Conservation (phyloP, 163 green algal genomes). For the Chlorella variabilis region DNA sequence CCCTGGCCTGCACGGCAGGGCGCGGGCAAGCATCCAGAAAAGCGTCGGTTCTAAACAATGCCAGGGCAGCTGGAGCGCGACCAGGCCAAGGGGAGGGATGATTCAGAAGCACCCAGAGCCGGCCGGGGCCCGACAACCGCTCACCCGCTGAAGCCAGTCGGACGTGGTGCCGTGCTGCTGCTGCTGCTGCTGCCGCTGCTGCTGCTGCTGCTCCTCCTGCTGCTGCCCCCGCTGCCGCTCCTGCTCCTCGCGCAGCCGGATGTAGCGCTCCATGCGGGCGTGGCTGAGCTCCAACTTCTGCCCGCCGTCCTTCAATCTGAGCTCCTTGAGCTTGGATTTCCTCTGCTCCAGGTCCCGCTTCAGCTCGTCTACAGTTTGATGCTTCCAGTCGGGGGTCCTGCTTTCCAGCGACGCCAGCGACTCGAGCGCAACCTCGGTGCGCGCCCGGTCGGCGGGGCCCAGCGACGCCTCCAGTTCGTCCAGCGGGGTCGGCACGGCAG, state of each 20-base stretch:
- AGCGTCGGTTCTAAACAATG: no score
- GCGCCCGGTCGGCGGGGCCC: not conserved
- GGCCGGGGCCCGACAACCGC: no score
- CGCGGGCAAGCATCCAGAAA: not conserved
- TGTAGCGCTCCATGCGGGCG: slow-evolving; percentile 8
- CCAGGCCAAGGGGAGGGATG: no score
- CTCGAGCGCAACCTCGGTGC: not conserved
- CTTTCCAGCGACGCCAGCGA: not conserved
- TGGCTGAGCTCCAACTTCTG: not conserved
- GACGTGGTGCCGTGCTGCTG: no score
- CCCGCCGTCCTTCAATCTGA: not conserved
- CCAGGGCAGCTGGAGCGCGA: no score
- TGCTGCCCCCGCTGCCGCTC: not conserved
- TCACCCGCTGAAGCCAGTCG: not conserved
- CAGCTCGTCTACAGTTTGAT: not conserved
- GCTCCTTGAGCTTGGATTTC: not conserved
- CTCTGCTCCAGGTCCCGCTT: not conserved
- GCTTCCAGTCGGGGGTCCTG: not conserved
- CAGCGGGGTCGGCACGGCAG: not conserved
- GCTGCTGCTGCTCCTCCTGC: not conserved
- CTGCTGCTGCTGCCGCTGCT: no score
- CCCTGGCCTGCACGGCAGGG: not conserved
- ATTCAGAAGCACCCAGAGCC: no score
- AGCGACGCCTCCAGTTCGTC: not conserved
- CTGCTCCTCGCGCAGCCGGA: not conserved